Percentiles rank a stretch among this genome's conserved stretches.
These are phyloP conservation scores for Podaxis rugospora DNA, from an alignment of 768 basidiomycete species.

Conservation along the genomic window DNA sequence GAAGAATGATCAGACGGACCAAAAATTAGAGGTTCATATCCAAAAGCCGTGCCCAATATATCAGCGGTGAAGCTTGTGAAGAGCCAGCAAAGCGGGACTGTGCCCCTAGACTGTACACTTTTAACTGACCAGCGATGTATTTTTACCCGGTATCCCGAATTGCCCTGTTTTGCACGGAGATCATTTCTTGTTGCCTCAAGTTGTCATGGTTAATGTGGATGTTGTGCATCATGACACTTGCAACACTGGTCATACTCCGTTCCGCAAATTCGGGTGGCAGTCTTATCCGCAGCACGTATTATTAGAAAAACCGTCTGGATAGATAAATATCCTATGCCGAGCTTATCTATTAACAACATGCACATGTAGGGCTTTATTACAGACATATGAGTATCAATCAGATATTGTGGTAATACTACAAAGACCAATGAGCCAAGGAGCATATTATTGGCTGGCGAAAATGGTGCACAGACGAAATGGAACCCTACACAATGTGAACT, in stretches of 20 bases:
- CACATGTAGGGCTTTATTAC: constrained; percentile 7
- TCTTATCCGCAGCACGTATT: not conserved
- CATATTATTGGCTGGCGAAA: not conserved
- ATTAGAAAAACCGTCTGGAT: not conserved
- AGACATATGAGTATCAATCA: constrained; percentile 11
- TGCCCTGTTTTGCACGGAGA: no score
- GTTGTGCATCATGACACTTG: not conserved
- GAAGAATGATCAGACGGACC: constrained; percentile 4
- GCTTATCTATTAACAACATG: constrained; percentile 6
- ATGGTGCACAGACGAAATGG: constrained; percentile 24
- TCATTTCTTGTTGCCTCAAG: not conserved
- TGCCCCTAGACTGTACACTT: not conserved
- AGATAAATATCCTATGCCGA: not conserved
- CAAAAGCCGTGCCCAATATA: constrained; percentile 2
- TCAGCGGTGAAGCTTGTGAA: constrained; percentile 4
- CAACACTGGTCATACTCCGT: not conserved
- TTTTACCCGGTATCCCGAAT: not conserved
- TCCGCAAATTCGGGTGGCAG: not conserved
- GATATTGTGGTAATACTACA: constrained; percentile 10
- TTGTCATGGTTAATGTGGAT: not conserved
- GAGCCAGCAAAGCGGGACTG: not conserved
- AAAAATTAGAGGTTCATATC: constrained; percentile 5
- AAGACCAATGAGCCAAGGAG: not conserved
- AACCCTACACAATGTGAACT: constrained; percentile 18
- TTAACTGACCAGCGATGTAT: not conserved